phyloP scores from a whole-genome alignment of 495 filamentous ascomycete genomes.

The Hyaloscypha variabilis region DNA sequence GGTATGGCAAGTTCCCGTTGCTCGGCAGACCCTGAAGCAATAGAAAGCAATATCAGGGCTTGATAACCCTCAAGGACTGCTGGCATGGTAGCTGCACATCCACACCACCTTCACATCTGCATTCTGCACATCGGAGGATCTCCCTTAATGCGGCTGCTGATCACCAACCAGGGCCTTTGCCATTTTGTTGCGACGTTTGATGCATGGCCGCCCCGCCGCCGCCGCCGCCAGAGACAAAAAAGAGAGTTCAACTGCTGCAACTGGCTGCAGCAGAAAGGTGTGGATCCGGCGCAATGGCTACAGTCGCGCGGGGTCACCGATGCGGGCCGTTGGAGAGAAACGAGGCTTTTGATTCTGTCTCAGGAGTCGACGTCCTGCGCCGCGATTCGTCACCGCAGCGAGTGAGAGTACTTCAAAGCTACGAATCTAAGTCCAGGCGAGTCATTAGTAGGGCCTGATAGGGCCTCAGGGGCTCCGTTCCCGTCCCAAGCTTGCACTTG shows the following conservation, averaged over 20 bases:
- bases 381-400: background rate
- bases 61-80: background rate
- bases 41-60: background rate
- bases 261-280: background rate
- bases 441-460: background rate
- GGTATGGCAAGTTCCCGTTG: background rate
- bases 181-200: background rate
- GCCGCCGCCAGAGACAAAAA: background rate
- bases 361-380: background rate
- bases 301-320: slow-evolving; percentile 2
- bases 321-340: background rate
- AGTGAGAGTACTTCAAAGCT: background rate
- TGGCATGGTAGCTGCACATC: too few species aligned
- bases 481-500: too few species aligned
- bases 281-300: background rate
- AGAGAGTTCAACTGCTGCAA: background rate
- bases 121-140: background rate
- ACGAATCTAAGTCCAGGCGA: too few species aligned
- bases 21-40: background rate
- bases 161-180: background rate
- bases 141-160: background rate
- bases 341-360: too few species aligned
- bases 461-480: too few species aligned
- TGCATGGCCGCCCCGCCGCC: background rate
- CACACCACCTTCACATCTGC: too few species aligned